Conservation (phyloP, 805 yeast genomes). For the Candida loeiensis region DNA sequence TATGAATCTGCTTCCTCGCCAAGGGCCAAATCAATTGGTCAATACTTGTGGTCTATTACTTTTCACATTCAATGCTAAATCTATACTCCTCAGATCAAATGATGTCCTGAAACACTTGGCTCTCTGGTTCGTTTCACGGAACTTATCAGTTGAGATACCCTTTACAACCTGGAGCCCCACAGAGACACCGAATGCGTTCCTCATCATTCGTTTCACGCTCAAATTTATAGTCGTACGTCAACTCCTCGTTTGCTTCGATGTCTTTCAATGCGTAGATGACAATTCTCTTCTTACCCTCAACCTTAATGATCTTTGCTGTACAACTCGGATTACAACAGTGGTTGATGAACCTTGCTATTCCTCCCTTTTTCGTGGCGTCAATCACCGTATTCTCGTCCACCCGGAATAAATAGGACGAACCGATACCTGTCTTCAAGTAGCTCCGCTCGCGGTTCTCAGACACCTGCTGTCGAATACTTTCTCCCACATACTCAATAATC, state of each 20-base stretch:
- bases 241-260: conserved; percentile 82
- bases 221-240: conserved; percentile 94
- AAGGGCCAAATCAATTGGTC: too few relatives aligned
- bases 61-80: too few relatives aligned
- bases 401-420: conserved; percentile 88
- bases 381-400: conserved; percentile 92
- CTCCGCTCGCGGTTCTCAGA: conserved; percentile 89
- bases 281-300: conserved; percentile 89
- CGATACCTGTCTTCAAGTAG: conserved; percentile 87
- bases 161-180: conserved; percentile 94
- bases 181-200: conserved; percentile 83
- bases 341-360: conserved; percentile 93
- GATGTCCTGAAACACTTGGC: neutral
- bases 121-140: neutral
- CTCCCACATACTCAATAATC: conserved; percentile 98
- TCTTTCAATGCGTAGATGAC: conserved; percentile 91
- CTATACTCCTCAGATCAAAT: neutral
- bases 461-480: conserved; percentile 85
- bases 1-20: too few relatives aligned
- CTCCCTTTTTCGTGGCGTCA: conserved; percentile 97
- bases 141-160: conserved; percentile 69
- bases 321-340: conserved; percentile 98
- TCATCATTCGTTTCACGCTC: conserved; percentile 87
- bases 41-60: too few relatives aligned
- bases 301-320: conserved; percentile 93